Evolutionary conservation across 495 filamentous ascomycete species (phyloP).

Genomic region (Hypoxylon perforatum): DNA sequence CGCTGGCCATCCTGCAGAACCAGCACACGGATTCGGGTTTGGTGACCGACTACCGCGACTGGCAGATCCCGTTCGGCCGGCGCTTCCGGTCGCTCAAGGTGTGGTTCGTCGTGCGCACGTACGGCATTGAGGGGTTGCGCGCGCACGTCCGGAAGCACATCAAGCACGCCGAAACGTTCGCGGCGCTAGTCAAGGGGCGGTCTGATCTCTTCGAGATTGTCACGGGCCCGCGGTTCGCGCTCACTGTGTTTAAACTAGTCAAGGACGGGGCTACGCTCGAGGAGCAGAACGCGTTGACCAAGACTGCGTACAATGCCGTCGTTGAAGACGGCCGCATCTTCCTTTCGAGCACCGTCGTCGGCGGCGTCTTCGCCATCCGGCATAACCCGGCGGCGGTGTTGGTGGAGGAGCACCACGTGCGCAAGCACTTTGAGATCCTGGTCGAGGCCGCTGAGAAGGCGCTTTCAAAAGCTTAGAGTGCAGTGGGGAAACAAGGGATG

Average conservation of each 20-base stretch:
- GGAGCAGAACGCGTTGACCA: slow-evolving; percentile 73
- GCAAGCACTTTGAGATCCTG: slow-evolving; percentile 81
- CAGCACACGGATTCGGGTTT: slow-evolving; percentile 80
- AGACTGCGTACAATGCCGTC: slow-evolving; percentile 79
- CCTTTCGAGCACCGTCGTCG: slow-evolving; percentile 80
- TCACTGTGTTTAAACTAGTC: slow-evolving; percentile 78
- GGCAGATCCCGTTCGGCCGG: slow-evolving; percentile 95
- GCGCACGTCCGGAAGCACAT: slow-evolving; percentile 75
- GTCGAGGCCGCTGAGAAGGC: slow-evolving; percentile 75
- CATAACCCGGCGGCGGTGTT: slow-evolving; percentile 74
- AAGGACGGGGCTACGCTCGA: slow-evolving; percentile 25
- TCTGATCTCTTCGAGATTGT: slow-evolving; percentile 82
- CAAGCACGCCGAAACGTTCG: slow-evolving; percentile 76
- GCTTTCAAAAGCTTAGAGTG: slow-evolving; percentile 39
- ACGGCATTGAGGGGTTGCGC: slow-evolving; percentile 83
- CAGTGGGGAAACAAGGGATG: neutral
- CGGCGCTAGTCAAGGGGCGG: slow-evolving; percentile 62
- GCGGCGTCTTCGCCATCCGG: slow-evolving; percentile 82
- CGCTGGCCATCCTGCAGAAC: slow-evolving; percentile 81
- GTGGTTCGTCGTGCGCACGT: slow-evolving; percentile 94
- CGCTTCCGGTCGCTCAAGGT: slow-evolving; percentile 94
- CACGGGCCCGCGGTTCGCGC: slow-evolving; percentile 77
- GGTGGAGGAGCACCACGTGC: slow-evolving; percentile 77
- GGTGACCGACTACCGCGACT: slow-evolving; percentile 97
- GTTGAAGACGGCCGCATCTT: slow-evolving; percentile 84